Conservation (phyloP, 2,329 filamentous ascomycete genomes). For the Cadophora sp. region DNA sequence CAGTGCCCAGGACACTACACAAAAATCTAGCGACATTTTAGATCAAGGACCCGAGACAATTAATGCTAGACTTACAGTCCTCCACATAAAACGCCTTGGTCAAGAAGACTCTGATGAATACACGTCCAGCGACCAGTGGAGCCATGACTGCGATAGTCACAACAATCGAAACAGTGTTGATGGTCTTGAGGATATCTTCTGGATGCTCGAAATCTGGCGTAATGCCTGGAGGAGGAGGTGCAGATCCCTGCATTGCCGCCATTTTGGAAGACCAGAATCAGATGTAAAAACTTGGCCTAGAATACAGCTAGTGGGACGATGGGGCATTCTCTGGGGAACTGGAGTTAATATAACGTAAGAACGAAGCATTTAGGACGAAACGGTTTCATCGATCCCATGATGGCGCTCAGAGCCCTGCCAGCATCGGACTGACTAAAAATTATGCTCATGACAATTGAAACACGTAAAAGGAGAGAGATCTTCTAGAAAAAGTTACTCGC, state of each 20-base stretch:
- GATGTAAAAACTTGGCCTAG: neutral
- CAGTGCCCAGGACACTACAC: conserved; percentile 15
- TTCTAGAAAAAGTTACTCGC: neutral
- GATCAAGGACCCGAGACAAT: neutral
- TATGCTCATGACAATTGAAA: neutral
- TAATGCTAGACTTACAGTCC: conserved; percentile 10
- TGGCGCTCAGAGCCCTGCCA: neutral
- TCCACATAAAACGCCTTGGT: conserved; percentile 1
- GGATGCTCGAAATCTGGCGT: conserved; percentile 17
- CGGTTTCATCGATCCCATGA: neutral
- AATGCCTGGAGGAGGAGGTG: conserved; percentile 5
- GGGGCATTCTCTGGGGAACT: neutral
- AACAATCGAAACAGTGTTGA: conserved; percentile 1
- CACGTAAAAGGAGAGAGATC: neutral
- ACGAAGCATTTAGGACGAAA: neutral
- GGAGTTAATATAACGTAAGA: neutral
- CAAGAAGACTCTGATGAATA: neutral
- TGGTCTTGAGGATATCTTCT: conserved; percentile 9
- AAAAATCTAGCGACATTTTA: conserved; percentile 13
- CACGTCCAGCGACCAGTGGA: conserved; percentile 4
- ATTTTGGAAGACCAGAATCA: neutral
- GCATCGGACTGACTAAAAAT: neutral
- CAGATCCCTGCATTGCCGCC: neutral
- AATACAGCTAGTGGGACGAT: neutral
- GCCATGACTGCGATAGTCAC: conserved; percentile 6